Evolutionary conservation across 2,329 filamentous ascomycete genomes (phyloP).

Genomic region (Arthrinium phaeospermum): DNA sequence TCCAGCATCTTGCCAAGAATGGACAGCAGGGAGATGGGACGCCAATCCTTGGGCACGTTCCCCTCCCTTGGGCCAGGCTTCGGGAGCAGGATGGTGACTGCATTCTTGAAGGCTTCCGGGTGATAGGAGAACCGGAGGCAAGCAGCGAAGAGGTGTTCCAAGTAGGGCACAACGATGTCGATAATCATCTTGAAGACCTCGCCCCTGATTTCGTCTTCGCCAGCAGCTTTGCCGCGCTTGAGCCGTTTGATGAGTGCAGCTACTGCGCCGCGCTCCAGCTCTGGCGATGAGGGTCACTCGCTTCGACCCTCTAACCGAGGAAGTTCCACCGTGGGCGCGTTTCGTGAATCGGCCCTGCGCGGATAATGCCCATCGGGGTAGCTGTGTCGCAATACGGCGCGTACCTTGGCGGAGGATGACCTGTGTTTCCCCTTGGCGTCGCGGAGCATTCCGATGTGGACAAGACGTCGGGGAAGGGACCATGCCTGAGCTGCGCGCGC

Average conservation of each 20-base stretch:
- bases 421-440: not conserved
- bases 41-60: not conserved
- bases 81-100: not conserved
- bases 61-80: not conserved
- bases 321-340: not conserved
- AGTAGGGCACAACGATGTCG: not conserved
- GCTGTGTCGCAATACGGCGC: not conserved
- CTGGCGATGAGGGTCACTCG: not conserved
- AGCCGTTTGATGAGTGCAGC: not conserved
- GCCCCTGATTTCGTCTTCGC: not conserved
- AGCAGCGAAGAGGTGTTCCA: not conserved
- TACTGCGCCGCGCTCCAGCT: not conserved
- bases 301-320: not conserved
- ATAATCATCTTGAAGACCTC: not conserved
- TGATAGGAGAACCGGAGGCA: not conserved
- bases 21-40: not conserved
- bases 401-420: not conserved
- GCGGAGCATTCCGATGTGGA: not conserved
- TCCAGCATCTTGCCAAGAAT: not conserved
- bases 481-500: not conserved
- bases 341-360: not conserved
- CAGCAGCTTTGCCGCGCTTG: not conserved
- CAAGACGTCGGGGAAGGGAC: not conserved
- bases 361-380: not conserved
- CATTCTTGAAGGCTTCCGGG: not conserved